Evolutionary conservation across 192 early-diverging fungal species (phyloP).

Genomic region (Umbelopsis vinacea): DNA sequence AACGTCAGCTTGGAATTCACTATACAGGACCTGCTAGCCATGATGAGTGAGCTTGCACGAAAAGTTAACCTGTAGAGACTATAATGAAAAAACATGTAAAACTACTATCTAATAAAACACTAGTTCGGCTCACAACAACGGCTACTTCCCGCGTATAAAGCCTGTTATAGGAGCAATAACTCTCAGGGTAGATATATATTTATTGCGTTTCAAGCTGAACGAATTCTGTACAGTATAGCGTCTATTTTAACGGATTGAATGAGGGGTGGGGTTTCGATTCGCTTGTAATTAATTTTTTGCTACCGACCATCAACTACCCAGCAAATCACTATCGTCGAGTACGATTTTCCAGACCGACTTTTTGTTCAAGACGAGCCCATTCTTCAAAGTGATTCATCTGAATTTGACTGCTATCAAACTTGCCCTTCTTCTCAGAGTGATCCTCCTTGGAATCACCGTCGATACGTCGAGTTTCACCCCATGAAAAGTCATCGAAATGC

Average conservation of each 20-base stretch:
- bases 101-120: conserved; percentile 6
- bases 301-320: not conserved
- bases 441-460: conserved; percentile 70
- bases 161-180: no score
- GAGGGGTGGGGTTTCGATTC: not conserved
- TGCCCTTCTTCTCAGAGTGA: conserved; percentile 73
- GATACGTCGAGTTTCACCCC: conserved; percentile 80
- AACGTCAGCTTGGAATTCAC: conserved; percentile 87
- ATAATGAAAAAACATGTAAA: not conserved
- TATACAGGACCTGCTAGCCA: conserved; percentile 73
- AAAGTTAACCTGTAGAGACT: conserved; percentile 31
- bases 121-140: not conserved
- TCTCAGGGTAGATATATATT: not conserved
- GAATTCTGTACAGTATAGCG: not conserved
- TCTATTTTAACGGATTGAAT: conserved; percentile 8
- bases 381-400: conserved; percentile 63
- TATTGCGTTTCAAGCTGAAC: not conserved
- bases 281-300: not conserved
- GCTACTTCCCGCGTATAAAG: no score
- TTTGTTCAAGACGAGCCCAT: conserved; percentile 41
- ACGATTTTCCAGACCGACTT: not conserved
- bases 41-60: conserved; percentile 64
- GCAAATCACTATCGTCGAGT: not conserved
- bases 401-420: conserved; percentile 68
- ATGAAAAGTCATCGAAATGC: conserved; percentile 90